A percentile compares a stretch with the other conserved stretches of the same genome.
These are phyloP conservation scores for Talaromyces sp. DNA, from an alignment of 2,329 filamentous ascomycete species.

Conservation along the genomic window DNA sequence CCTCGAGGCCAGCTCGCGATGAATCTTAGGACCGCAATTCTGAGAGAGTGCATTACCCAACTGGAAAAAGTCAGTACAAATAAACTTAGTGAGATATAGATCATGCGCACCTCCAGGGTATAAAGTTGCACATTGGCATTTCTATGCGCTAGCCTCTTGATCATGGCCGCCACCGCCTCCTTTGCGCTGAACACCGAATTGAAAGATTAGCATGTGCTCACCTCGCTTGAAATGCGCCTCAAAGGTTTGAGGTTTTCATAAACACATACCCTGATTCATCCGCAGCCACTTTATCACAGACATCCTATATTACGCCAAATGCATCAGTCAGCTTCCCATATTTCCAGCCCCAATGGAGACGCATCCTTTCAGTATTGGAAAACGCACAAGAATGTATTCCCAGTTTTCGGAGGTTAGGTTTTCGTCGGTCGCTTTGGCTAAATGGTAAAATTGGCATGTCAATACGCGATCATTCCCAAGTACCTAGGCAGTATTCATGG, in stretches of 20 bases:
- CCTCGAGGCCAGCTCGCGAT: slow-evolving; percentile 85
- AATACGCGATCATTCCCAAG: slow-evolving; percentile 17
- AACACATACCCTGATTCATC: slow-evolving; percentile 52
- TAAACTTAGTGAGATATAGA: neutral
- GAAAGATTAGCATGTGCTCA: slow-evolving; percentile 16
- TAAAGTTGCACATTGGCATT: slow-evolving; percentile 97
- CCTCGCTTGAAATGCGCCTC: neutral
- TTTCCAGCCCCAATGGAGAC: neutral
- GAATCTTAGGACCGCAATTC: slow-evolving; percentile 84
- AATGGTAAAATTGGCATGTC: slow-evolving; percentile 27
- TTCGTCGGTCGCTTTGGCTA: slow-evolving; percentile 90
- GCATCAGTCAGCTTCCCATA: slow-evolving; percentile 16
- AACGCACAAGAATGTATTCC: slow-evolving; percentile 66
- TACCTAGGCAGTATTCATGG: neutral
- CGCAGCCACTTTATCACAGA: slow-evolving; percentile 61
- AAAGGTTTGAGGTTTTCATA: neutral
- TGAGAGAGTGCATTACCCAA: slow-evolving; percentile 89
- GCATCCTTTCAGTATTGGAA: neutral
- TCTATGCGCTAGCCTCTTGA: slow-evolving; percentile 86
- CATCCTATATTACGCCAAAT: slow-evolving; percentile 50
- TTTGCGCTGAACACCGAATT: slow-evolving; percentile 58
- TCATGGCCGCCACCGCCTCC: slow-evolving; percentile 85
- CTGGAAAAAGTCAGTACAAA: slow-evolving; percentile 44
- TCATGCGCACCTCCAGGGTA: slow-evolving; percentile 71
- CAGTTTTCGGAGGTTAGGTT: slow-evolving; percentile 88